Evolutionary conservation across 2,329 filamentous ascomycete species (phyloP), one percentile per base, ranked within the genome.

Genomic region (Colletotrichum chrysophilum): DNA sequence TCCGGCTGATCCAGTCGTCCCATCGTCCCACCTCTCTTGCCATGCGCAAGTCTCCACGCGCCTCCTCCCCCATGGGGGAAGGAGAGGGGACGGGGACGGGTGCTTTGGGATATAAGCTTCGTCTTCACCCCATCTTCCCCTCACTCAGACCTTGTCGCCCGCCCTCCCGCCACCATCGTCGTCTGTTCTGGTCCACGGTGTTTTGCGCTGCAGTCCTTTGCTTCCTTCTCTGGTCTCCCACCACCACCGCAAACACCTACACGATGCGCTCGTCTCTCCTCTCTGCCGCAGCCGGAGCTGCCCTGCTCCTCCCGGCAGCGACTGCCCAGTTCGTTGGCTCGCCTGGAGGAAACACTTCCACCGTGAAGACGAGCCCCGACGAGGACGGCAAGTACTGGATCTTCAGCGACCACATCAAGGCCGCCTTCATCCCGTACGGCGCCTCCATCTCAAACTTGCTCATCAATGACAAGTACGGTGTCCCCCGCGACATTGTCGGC

Each of bases 361-460:
- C 79, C 32, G 76, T 72, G 70, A 79, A 76, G 32, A 69, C 79
- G 38, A 83, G 85, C 26, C 89, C 91, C 0, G 91, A 93, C 80
- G 83, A 86, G 78, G 84, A 92, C 78, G 92, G 92, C 77, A 94
- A 96, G 84, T 96, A 95, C 86, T 93, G 92, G 87, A 91, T 96
- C 83, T 86, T 89, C 74, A 91, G 93, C 77, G 88, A 92, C 67
- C 91, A 91, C 73, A 93, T 96, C 79, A 87, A 91, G 67, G 93
- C 92, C 10, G 86, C 89, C 62, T 96, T 96, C 83, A 92, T 96
- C 61, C 89, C 93, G 2, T 96, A 96, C 80, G 94, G 94, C 76
- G 94, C 94, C 9, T 92, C 92, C 74, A 90, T 96, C 80, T 90
- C 93, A 74, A 93, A 95, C 81, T 87, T 96, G 68, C 88, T 94